Base-by-base conservation (phyloP, 2,329 filamentous ascomycete genomes). In the Trichophyton benhamiae region DNA sequence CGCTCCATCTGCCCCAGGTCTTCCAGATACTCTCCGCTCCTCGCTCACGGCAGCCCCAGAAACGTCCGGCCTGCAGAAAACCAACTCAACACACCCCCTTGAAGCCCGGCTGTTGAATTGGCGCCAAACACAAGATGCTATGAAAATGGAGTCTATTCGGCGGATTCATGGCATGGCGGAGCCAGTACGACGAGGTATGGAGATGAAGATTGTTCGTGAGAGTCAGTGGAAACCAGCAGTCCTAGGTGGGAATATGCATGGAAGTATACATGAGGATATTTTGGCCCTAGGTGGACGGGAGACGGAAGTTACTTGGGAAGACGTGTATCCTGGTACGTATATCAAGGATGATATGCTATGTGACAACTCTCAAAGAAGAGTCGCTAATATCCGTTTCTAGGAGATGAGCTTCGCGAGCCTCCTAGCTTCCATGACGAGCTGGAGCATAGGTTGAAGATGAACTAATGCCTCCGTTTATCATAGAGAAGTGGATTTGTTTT, bases 121-220 rank as follows among this genome's bases (percentile, higher is more conserved):
- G 94, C 89, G 92, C 76, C 81, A 86, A 62, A 96, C 91, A 48
- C 92, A 96, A 77, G 87, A 96, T 69, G 75, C 79, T 38, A 77
- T 96, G 72, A 94, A 95, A 77, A 94, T 96, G 88, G 86, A 91
- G 77, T 82, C 85, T 59, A 83, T 97, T 69, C 86, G 90, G 66
- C 88, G 90, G 67, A 86, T 89, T 55, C 97, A 91, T 75, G 94
- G 94, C 66, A 87, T 96, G 69, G 89, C 88, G 27, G 94, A 97
- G 82, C 94, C 94, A 2, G 85, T 97, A 69, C 85, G 91, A 62
- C 85, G 92, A 60, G 89, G 87, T 64, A 96, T 99, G 94, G 94
- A 99, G 80, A 81, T 96, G 74, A 89, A 90, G 83, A 92, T 95
- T 72, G 86, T 89, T 17, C 79, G 84, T 64, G 85, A 87, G 63